Evolutionary conservation across 2,329 filamentous ascomycete genomes (phyloP).

Genomic region (Aspergillus transmontanensis): DNA sequence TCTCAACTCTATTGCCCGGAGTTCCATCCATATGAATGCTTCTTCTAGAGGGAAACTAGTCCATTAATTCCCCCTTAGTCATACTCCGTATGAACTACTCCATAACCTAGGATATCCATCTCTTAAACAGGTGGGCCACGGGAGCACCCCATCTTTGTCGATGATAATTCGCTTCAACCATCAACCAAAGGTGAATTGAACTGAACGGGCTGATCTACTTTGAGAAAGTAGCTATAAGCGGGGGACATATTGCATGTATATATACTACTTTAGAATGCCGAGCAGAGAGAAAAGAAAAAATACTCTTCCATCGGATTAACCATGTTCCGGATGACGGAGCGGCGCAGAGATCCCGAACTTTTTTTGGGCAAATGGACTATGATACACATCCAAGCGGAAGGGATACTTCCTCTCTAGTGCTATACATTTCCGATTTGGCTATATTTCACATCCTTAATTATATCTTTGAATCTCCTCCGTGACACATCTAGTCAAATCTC

Average conservation of each 20-base stretch:
- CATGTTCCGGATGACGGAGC: conserved; percentile 3
- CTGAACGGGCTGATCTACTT: neutral
- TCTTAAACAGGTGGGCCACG: neutral
- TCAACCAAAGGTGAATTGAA: neutral
- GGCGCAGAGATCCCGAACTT: conserved; percentile 4
- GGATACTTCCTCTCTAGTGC: neutral
- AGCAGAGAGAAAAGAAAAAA: neutral
- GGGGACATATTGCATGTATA: neutral
- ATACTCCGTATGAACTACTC: neutral
- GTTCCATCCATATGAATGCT: neutral
- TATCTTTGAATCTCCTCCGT: neutral
- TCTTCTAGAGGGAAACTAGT: neutral
- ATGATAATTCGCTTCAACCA: neutral
- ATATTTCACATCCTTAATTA: neutral
- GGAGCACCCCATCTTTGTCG: neutral
- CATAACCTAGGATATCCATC: neutral
- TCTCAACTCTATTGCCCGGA: neutral
- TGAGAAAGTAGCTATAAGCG: neutral
- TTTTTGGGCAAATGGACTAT: conserved; percentile 6
- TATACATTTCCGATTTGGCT: neutral
- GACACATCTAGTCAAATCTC: neutral
- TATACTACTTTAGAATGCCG: neutral
- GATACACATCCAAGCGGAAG: neutral
- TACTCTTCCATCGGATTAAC: neutral
- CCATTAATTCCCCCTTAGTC: neutral